These are phyloP conservation scores for Decorospora gaudefroyi DNA, from an alignment of 2,329 filamentous ascomycete species.

Conservation along the genomic window DNA sequence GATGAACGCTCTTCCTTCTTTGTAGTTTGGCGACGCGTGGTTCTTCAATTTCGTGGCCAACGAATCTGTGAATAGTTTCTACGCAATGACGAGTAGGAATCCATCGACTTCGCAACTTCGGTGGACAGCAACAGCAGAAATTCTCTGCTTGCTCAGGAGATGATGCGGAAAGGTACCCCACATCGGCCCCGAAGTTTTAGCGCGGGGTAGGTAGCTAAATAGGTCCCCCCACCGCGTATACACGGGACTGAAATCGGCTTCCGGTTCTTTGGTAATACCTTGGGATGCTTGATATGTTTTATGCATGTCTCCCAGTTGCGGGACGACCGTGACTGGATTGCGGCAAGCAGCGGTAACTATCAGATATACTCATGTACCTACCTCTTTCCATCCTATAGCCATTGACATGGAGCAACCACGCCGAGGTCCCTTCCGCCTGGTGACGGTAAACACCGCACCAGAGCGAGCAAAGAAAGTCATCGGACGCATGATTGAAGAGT, in stretches of 20 bases:
- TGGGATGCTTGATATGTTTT: too few relatives aligned
- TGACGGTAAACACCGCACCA: slow-evolving; percentile 70
- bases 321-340: too few relatives aligned
- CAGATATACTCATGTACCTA: neutral
- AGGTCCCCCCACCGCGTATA: slow-evolving; percentile 19
- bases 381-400: neutral
- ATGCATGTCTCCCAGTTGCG: neutral
- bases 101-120: neutral
- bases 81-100: neutral
- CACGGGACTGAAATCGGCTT: slow-evolving; percentile 8
- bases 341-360: too few relatives aligned
- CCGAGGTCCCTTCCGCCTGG: slow-evolving; percentile 63
- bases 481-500: slow-evolving; percentile 62
- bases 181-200: slow-evolving; percentile 22
- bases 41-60: too few relatives aligned
- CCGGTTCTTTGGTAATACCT: too few relatives aligned
- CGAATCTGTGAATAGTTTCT: too few relatives aligned
- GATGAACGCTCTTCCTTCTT: slow-evolving; percentile 20
- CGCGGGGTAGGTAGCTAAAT: slow-evolving; percentile 26
- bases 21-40: neutral
- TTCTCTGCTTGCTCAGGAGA: neutral
- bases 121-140: neutral
- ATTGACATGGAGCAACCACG: neutral
- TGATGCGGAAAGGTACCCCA: slow-evolving; percentile 19
- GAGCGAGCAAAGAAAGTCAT: slow-evolving; percentile 67